These are phyloP conservation scores for Piper longum DNA, from an alignment of 164 flowering plant genomes.

Conservation along the genomic window DNA sequence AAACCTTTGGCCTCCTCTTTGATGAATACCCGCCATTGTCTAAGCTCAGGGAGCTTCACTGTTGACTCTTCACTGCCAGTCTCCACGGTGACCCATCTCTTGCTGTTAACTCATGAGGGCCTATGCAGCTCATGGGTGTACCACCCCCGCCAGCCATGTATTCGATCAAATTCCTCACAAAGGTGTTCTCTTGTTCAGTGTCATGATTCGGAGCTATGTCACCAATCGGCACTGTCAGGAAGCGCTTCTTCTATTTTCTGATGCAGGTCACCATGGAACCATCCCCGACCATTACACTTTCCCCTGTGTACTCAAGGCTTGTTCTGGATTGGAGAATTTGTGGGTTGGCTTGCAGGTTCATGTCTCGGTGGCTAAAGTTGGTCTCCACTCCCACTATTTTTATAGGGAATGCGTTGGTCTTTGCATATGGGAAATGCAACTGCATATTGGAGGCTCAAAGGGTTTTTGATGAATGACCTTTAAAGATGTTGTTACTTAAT, in stretches of 20 bases:
- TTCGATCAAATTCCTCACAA: conserved; percentile 5
- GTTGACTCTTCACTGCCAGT: conserved; percentile 1
- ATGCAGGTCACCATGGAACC: conserved; percentile 1
- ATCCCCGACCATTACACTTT: conserved; percentile 9
- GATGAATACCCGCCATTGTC: conserved; percentile 2
- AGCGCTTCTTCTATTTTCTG: conserved; percentile 2
- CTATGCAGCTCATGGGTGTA: conserved; percentile 3
- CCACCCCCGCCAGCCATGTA: conserved; percentile 1
- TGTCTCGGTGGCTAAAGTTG: conserved; percentile 1
- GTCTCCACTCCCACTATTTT: conserved; percentile 4
- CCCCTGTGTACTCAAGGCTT: conserved; percentile 10
- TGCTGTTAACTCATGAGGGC: conserved; percentile 10
- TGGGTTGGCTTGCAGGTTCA: conserved; percentile 7
- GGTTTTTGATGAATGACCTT: conserved; percentile 5
- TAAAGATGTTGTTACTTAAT: conserved; percentile 6
- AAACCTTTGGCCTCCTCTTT: conserved; percentile 1
- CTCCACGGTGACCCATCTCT: conserved; percentile 4
- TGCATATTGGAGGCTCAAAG: conserved; percentile 1
- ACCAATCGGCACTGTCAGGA: conserved; percentile 5
- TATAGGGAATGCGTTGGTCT: conserved; percentile 5
- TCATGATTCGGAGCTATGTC: conserved; percentile 12
- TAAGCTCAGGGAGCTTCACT: conserved; percentile 3
- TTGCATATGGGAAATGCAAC: conserved; percentile 6
- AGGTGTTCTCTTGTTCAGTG: conserved; percentile 7
- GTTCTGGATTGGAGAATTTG: conserved; percentile 7